Base-by-base conservation (phyloP, 805 yeast species). In the Isabelozyma pseudorhagii region DNA sequence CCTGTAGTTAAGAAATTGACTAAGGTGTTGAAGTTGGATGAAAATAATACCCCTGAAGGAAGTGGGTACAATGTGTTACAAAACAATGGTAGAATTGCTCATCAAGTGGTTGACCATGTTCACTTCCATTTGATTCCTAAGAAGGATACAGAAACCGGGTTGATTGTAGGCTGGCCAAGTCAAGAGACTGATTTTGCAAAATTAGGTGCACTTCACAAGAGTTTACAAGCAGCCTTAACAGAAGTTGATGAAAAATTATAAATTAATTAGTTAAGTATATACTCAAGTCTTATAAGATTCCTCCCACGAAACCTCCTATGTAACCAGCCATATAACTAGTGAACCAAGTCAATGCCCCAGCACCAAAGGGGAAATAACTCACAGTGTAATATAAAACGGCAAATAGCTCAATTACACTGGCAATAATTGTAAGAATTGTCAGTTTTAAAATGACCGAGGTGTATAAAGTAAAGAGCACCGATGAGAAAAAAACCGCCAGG, bases 41-140 rank as follows among this genome's bases (percentile, higher is more conserved):
- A 73, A 43, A 86, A 85, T 51, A 81, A 87, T 38, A 80, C 82
- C 31, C 76, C 77, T 4, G 77, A 78, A 5, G 89, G 90, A 15
- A 77, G 71, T 45, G 96, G 96, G 42, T 93, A 93, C 78, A 93
- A 93, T 64, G 66, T 93, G 17, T 74, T 93, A 56, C 98, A 92
- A 69, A 94, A 93, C 77, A 94, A 93, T 59, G 98, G 98, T 45
- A 74, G 89, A 64, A 84, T 92, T 62, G 99, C 98, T 10, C 98
- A 94, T 65, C 99, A 93, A 74, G 86, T 80, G 49, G 98, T 94
- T 50, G 94, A 88, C 58, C 99, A 93, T 66, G 97, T 94, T 50
- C 99, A 93, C 68, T 88, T 94, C 80, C 99, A 93, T 68, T 82
- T 93, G 67, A 93, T 93, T 64, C 99, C 99, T 46, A 93, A 93